Evolutionary conservation across 2,329 filamentous ascomycete species (phyloP), one percentile per base, ranked within the genome.

Genomic region (Neoscytalidium dimidiatum): DNA sequence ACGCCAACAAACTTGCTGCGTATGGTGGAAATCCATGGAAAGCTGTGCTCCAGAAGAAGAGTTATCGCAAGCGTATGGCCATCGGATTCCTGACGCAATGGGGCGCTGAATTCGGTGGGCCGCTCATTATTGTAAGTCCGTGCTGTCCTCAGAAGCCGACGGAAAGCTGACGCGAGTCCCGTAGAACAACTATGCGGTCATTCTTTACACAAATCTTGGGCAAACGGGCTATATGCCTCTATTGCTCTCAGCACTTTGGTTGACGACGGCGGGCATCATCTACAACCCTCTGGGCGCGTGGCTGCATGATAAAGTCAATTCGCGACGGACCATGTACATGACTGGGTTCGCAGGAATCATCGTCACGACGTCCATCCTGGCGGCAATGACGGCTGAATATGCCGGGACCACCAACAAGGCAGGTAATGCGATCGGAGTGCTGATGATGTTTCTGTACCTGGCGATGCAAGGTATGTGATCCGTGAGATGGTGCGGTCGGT

Each of bases 21-120:
- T 64, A 57, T 14, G 65, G 66, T 9, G 62, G 61, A 33, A 66
- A 44, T 23, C 49, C 67, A 13, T 70, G 68, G 69, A 64, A 52
- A 28, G 67, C 67, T 2, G 68, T 66, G 7, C 43, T 62, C 61
- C 66, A 64, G 53, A 69, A 67, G 57, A 67, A 64, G 48, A 67
- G 64, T 21, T 70, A 71, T 66, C 74, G 82, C 19, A 84, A 83
- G 73, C 75, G 83, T 0, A 83, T 85, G 81, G 74, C 79, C 1
- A 82, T 85, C 0, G 67, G 67, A 4, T 85, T 84, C 66, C 71
- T 84, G 38, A 84, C 82, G 0, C 83, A 84, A 67, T 85, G 67
- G 69, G 82, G 82, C 23, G 82, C 82, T 1, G 82, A 84, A 62
- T 84, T 84, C 69, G 81, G 78, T n/a, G 83, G 83, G 0, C 81